These are phyloP conservation scores for Mycena galericulata DNA, from an alignment of 768 basidiomycete genomes.

Conservation along the genomic window DNA sequence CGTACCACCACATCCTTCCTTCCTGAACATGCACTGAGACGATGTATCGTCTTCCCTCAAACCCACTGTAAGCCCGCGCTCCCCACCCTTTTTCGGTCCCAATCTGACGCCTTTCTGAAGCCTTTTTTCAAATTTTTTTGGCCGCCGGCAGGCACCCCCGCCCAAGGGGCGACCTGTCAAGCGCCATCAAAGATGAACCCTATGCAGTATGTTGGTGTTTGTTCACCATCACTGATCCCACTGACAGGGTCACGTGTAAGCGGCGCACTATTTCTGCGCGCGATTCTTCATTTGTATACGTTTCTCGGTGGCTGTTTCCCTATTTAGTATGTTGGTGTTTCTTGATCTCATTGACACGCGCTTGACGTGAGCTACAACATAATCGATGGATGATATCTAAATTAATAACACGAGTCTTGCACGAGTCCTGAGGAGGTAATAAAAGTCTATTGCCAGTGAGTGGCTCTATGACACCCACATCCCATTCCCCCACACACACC, in stretches of 20 bases:
- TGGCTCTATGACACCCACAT: slow-evolving; percentile 4
- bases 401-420: background rate
- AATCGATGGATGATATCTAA: background rate
- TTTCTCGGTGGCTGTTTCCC: no score
- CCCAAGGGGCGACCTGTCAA: background rate
- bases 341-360: no score
- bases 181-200: slow-evolving; percentile 5
- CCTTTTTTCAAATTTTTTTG: no score
- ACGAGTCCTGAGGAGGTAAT: background rate
- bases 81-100: no score
- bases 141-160: no score
- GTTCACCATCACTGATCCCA: background rate
- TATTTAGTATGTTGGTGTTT: background rate
- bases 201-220: background rate
- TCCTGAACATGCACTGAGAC: no score
- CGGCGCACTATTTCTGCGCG: no score
- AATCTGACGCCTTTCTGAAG: no score
- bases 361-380: background rate
- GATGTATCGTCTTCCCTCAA: no score
- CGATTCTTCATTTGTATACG: no score
- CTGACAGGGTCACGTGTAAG: background rate
- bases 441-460: slow-evolving; percentile 12
- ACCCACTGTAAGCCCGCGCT: no score
- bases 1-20: no score
- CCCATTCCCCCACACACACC: background rate